Evolutionary conservation across 2,329 filamentous ascomycete genomes (phyloP).

Genomic region (Fusarium mangiferae): DNA sequence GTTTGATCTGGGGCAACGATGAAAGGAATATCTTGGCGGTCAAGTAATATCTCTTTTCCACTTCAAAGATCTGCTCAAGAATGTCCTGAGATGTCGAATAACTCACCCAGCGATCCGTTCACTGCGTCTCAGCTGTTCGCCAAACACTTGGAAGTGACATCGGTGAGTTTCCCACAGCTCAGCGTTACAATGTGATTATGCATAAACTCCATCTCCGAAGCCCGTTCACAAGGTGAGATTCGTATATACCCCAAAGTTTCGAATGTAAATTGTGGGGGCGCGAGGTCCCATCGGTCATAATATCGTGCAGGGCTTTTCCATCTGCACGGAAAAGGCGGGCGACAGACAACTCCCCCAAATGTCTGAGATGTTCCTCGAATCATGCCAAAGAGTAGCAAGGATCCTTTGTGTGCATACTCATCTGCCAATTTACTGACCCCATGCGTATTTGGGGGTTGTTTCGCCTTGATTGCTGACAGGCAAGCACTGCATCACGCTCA

Average conservation of each 20-base stretch:
- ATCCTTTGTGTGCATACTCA: rapidly evolving
- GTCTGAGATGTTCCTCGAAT: neutral
- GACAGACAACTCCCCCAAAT: neutral
- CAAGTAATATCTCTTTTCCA: neutral
- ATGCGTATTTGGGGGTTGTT: neutral
- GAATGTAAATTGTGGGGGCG: neutral
- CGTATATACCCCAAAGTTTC: neutral
- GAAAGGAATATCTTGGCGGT: neutral
- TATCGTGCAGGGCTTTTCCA: neutral
- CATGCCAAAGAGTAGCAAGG: rapidly evolving
- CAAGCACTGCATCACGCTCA: rapidly evolving
- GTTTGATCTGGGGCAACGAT: neutral
- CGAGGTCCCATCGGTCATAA: neutral
- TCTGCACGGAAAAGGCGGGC: neutral
- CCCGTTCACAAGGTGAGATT: no score
- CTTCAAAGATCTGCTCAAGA: neutral
- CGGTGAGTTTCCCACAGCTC: rapidly evolving
- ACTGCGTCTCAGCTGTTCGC: neutral
- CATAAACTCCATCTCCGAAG: neutral
- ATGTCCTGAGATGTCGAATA: neutral
- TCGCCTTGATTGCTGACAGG: rapidly evolving
- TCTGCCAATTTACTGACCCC: rapidly evolving
- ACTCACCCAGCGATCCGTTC: neutral
- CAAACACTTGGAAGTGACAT: neutral
- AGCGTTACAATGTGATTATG: rapidly evolving